These are phyloP conservation scores for Basidiobolus meristosporus DNA, from an alignment of 371 early-diverging fungal genomes.

Conservation along the genomic window DNA sequence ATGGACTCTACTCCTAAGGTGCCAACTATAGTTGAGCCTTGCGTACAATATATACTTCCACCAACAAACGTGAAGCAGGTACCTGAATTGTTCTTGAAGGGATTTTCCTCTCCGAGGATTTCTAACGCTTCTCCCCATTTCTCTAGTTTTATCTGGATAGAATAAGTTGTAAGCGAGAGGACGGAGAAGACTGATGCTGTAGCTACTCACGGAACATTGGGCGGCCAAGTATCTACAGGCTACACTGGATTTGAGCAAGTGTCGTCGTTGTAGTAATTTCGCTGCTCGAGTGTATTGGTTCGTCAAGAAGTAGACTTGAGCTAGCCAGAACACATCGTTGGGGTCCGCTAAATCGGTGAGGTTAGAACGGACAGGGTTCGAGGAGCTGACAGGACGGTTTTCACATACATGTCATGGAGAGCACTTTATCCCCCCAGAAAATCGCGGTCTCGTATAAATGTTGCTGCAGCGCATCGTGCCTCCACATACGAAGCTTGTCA, in stretches of 20 bases:
- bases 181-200: conserved; percentile 1
- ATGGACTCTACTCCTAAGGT: conserved; percentile 1
- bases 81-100: conserved; percentile 8
- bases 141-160: conserved; percentile 22
- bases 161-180: conserved; percentile 3
- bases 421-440: conserved; percentile 37
- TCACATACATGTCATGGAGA: conserved; percentile 22
- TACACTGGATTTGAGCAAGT: conserved; percentile 23
- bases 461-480: conserved; percentile 24
- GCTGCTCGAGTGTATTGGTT: conserved; percentile 35
- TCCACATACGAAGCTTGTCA: conserved; percentile 14
- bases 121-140: conserved; percentile 35
- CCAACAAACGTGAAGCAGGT: neutral
- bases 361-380: neutral
- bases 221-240: conserved; percentile 37
- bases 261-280: conserved; percentile 22
- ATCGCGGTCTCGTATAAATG: conserved; percentile 26
- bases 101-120: conserved; percentile 29
- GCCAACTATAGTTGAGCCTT: conserved; percentile 1
- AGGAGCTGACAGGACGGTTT: neutral
- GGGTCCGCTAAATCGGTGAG: conserved; percentile 17
- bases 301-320: conserved; percentile 29
- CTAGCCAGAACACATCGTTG: conserved; percentile 32
- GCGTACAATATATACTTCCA: neutral
- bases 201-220: conserved; percentile 28